Conservation (phyloP, 805 yeast species). For the Candida berthetii region DNA sequence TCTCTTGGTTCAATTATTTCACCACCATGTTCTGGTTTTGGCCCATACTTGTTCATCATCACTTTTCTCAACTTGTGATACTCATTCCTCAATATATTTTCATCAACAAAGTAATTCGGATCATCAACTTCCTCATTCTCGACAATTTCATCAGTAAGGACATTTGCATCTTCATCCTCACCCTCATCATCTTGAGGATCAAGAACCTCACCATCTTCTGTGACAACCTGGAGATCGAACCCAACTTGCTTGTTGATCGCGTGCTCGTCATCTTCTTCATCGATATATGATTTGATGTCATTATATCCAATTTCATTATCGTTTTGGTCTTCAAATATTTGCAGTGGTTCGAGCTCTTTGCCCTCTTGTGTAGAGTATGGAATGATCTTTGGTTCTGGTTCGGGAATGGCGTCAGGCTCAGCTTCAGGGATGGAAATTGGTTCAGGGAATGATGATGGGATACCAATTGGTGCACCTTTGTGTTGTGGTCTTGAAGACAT, state of each 20-base stretch:
- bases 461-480: not conserved
- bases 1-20: conserved; percentile 18
- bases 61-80: conserved; percentile 23
- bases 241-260: not conserved
- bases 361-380: conserved; percentile 1
- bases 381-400: not conserved
- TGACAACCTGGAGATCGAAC: conserved; percentile 3
- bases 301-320: conserved; percentile 5
- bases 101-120: conserved; percentile 20
- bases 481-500: conserved; percentile 8
- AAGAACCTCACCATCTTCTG: conserved; percentile 20
- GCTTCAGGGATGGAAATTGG: not conserved
- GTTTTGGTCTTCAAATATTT: not conserved
- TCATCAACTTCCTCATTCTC: conserved; percentile 28
- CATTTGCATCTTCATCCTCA: conserved; percentile 30
- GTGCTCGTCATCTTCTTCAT: conserved; percentile 15
- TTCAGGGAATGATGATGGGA: not conserved
- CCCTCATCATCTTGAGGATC: conserved; percentile 22
- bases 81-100: conserved; percentile 20
- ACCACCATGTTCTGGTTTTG: not conserved
- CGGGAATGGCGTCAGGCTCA: not conserved
- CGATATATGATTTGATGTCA: conserved; percentile 10
- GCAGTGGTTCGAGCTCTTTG: not conserved
- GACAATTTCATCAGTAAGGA: conserved; percentile 35
- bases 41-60: conserved; percentile 20